phyloP scores from a whole-genome alignment of 106 monocot species.

The Platanthera guangdongensis region DNA sequence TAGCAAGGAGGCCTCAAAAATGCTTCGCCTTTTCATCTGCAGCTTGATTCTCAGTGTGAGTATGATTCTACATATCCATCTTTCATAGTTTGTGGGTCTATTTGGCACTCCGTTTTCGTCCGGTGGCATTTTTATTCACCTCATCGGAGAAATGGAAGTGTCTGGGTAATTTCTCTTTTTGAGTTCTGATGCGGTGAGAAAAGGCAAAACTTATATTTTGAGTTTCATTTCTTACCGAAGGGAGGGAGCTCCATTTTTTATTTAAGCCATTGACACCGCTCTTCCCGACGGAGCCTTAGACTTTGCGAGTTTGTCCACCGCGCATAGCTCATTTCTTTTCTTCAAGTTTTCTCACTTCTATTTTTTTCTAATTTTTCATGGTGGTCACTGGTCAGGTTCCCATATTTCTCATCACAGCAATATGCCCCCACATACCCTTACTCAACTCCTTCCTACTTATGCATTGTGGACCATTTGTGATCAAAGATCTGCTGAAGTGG shows the following conservation, averaged over 20 bases:
- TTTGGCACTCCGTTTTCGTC: no score
- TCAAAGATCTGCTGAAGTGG: slow-evolving; percentile 63
- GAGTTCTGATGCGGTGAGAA: no score
- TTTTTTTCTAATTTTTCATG: neutral
- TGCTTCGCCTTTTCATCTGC: slow-evolving; percentile 71
- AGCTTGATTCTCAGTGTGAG: slow-evolving; percentile 84
- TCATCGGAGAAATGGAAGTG: no score
- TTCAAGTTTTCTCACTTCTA: neutral
- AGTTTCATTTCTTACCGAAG: no score
- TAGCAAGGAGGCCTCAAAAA: slow-evolving; percentile 64
- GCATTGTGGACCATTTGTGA: slow-evolving; percentile 67
- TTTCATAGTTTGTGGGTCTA: neutral
- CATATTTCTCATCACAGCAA: slow-evolving; percentile 58
- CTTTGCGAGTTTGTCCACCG: neutral
- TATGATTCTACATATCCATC: slow-evolving; percentile 6
- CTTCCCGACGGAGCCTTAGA: neutral
- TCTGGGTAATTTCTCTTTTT: no score
- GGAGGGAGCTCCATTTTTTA: no score
- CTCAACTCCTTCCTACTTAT: slow-evolving; percentile 34
- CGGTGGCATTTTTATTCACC: no score
- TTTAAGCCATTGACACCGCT: no score
- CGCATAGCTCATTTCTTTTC: neutral
- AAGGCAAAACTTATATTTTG: no score
- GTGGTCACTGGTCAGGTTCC: slow-evolving; percentile 49
- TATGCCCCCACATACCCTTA: slow-evolving; percentile 40